Evolutionary conservation across 2,329 filamentous ascomycete genomes (phyloP), one percentile per base, ranked within the genome.

Genomic region (Acarospora socialis): DNA sequence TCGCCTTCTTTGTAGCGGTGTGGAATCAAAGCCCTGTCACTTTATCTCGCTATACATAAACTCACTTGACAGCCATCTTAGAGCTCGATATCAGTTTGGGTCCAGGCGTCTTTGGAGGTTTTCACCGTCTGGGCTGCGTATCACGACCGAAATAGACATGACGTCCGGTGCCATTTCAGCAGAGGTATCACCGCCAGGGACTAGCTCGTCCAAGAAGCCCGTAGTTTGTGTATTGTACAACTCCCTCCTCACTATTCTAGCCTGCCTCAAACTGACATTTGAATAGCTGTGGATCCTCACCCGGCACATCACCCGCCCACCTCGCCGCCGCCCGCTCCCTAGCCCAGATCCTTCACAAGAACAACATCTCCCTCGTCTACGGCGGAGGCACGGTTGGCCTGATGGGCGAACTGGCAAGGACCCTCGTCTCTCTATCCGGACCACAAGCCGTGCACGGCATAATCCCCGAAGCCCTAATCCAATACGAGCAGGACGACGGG

Each of bases 371-470:
- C 7, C 73, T 98, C 25, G 84, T 95, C 42, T 98, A 95, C 56
- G 90, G 90, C 45, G 90, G 90, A 45, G 90, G 90, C 49, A 95
- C 87, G 2, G 74, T 83, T 21, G 90, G 90, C 7, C 69, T 98
- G 27, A 98, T 98, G 90, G 90, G 90, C 50, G 84, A 94, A 52
- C 59, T 95, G 7, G 83, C 90, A 27, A 78, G 77, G 47, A 86
- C 82, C 0, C 74, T 98, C 17, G 83, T 92, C 44, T 67, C 78
- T 0, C 72, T 94, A 40, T 75, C 77, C 4, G 87, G 90, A 3
- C 82, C 86, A 0, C 56, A 74, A 30, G 61, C 78, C 8, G 90
- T 95, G 10, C 87, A 94, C 60, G 90, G 90, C 50, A 81, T 98
- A 53, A 94, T 98, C 48, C 90, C 90, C 4, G 70, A 77, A 31